Evolutionary conservation across 2,329 filamentous ascomycete species (phyloP).

Genomic region (Verruconis gallopava): DNA sequence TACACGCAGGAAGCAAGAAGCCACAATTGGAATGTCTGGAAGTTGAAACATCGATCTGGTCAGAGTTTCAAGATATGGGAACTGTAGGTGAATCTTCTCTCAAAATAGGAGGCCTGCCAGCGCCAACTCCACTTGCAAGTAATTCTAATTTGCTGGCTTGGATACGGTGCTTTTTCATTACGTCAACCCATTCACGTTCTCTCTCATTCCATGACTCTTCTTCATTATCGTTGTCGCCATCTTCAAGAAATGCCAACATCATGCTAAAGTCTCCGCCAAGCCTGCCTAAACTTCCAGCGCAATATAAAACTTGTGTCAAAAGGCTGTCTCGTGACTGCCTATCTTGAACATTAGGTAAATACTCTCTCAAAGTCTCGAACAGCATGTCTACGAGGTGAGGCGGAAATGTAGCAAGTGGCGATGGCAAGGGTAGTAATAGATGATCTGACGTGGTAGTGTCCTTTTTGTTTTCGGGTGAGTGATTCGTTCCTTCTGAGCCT

Average conservation of each 20-base stretch:
- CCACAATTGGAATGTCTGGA: too few species aligned
- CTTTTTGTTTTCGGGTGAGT: slow-evolving; percentile 13
- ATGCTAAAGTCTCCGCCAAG: slow-evolving; percentile 88
- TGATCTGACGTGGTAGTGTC: slow-evolving; percentile 13
- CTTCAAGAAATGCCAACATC: slow-evolving; percentile 55
- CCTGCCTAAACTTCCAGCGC: slow-evolving; percentile 77
- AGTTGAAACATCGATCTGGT: too few species aligned
- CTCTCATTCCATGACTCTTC: slow-evolving; percentile 18
- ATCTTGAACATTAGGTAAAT: slow-evolving; percentile 72
- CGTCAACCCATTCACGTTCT: slow-evolving; percentile 65
- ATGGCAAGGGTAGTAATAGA: slow-evolving; percentile 47
- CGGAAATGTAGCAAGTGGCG: slow-evolving; percentile 71
- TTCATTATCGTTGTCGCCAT: too few species aligned
- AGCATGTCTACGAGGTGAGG: slow-evolving; percentile 72
- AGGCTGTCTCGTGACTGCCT: slow-evolving; percentile 72
- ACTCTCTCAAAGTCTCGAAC: slow-evolving; percentile 58
- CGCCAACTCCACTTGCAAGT: slow-evolving; percentile 30
- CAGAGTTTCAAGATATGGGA: too few species aligned
- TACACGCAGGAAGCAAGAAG: too few species aligned
- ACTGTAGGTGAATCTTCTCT: background rate
- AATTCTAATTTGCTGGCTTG: slow-evolving; percentile 65
- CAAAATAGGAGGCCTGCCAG: slow-evolving; percentile 15
- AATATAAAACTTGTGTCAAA: slow-evolving; percentile 85
- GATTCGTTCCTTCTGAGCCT: slow-evolving; percentile 17
- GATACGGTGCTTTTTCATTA: slow-evolving; percentile 77